These are phyloP conservation scores for Starmerella floricola DNA, from an alignment of 805 yeast species.

Conservation along the genomic window DNA sequence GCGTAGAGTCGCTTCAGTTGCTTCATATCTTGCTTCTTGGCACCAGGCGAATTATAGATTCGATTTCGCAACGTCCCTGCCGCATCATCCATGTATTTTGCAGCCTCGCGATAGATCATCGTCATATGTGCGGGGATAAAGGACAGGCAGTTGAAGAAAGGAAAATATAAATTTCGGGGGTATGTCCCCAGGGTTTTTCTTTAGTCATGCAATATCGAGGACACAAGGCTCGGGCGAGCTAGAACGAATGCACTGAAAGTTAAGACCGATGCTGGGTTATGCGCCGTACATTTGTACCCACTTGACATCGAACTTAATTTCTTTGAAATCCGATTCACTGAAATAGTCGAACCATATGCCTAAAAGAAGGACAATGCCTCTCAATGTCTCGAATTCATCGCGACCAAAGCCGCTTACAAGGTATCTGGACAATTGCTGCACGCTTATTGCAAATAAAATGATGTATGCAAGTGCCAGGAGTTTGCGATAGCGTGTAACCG, in stretches of 20 bases:
- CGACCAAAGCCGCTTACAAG: constrained; percentile 13
- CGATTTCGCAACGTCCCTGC: constrained; percentile 29
- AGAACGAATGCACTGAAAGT: no score
- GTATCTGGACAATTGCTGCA: constrained; percentile 14
- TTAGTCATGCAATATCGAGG: no score
- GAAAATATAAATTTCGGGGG: no score
- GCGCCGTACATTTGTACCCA: constrained; percentile 3
- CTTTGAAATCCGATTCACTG: constrained; percentile 7
- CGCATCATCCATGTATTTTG: constrained; percentile 22
- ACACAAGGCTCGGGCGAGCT: no score
- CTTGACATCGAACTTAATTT: neutral
- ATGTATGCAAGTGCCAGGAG: constrained; percentile 3
- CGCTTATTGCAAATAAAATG: constrained; percentile 1
- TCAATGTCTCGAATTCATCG: constrained; percentile 4
- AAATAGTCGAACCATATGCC: constrained; percentile 9
- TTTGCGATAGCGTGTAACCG: neutral
- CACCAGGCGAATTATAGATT: constrained; percentile 21
- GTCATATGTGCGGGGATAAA: no score
- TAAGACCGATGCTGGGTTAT: neutral
- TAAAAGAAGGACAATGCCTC: constrained; percentile 4
- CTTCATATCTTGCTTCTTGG: constrained; percentile 27
- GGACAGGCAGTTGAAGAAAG: neutral
- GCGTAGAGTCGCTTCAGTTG: constrained; percentile 77
- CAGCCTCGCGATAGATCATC: constrained; percentile 24
- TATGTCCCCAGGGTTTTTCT: no score